Evolutionary conservation across 169 alveolate species (phyloP), one percentile per base, ranked within the genome.

Genomic region (Plasmodium knowlesi): DNA sequence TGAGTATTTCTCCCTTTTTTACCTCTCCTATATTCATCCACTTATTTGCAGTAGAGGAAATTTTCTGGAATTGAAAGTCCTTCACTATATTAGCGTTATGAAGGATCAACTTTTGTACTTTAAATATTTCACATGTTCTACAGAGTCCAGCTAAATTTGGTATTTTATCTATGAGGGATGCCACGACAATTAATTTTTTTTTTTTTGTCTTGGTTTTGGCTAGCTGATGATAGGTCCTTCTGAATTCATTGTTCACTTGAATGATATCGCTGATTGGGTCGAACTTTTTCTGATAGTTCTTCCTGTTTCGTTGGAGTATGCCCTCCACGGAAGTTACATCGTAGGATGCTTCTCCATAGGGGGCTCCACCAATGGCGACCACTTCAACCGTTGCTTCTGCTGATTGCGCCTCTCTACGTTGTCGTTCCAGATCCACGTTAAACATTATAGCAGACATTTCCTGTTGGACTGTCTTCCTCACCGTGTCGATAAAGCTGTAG

Each of bases 141-240:
- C 98, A 96, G 41, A 98, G 94, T 4, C 99, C 99, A 8, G 98
- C 99, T 28, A 98, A 89, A 83, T 98, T 98, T 1, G 99, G 99
- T 1, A 96, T 93, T 84, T 98, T 98, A 86, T 98, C 98, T 43
- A 98, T 92, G 70, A 98, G 93, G 0, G 98, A 94, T 46, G 98
- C 99, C 12, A 97, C 96, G 34, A 98, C 98, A 37, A 98, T 96
- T 73, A 98, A 95, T 32, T 32, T 32, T 73, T 97, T 96, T 95
- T 97, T 95, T 39, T 73, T 85, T 61, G 37, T 61, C 97, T 90
- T 96, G 95, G 83, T 25, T 25, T 25, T 61, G 25, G 32, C 74
- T 25, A 61, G 95, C 93, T 37, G 41, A 37, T 43, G 78, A 39
- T 57, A 71, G 34, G 46, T 80, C 19, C n/a, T 57, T 67, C 89